Evolutionary conservation across 2,329 filamentous ascomycete genomes (phyloP).

Genomic region (Stachybotrys echinatus): DNA sequence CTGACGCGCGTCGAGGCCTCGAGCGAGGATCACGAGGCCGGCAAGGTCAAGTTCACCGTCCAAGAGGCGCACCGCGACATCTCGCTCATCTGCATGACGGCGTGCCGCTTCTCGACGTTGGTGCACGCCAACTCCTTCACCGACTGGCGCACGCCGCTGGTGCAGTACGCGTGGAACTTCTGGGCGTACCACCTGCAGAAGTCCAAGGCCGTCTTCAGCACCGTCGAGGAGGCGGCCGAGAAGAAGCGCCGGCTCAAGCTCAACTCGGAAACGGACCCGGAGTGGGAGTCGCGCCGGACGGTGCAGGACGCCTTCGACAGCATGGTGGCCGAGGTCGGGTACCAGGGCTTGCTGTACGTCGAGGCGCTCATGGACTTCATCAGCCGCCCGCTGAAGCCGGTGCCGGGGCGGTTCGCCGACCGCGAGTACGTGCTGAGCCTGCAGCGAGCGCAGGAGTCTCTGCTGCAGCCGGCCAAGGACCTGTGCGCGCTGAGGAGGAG

Average conservation of each 20-base stretch:
- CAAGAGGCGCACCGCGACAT: conserved; percentile 1
- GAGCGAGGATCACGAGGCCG: not conserved
- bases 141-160: not conserved
- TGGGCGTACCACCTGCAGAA: conserved; percentile 2
- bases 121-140: conserved; percentile 1
- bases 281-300: not conserved
- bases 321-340: not conserved
- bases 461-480: not conserved
- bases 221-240: not conserved
- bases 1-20: not conserved
- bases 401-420: not conserved
- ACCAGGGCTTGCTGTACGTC: not conserved
- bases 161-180: conserved; percentile 1
- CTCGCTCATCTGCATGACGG: not conserved
- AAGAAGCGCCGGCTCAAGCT: not conserved
- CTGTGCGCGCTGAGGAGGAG: not conserved
- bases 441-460: conserved; percentile 1
- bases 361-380: conserved; percentile 3
- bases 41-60: not conserved
- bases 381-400: not conserved
- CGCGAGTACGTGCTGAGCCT: not conserved
- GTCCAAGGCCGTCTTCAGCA: not conserved
- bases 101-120: conserved; percentile 1
- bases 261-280: not conserved
- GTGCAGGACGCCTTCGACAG: not conserved